Percentiles rank a stretch among this genome's conserved stretches.
Conservation (phyloP, 768 basidiomycete species). For the Mycena filopes region DNA sequence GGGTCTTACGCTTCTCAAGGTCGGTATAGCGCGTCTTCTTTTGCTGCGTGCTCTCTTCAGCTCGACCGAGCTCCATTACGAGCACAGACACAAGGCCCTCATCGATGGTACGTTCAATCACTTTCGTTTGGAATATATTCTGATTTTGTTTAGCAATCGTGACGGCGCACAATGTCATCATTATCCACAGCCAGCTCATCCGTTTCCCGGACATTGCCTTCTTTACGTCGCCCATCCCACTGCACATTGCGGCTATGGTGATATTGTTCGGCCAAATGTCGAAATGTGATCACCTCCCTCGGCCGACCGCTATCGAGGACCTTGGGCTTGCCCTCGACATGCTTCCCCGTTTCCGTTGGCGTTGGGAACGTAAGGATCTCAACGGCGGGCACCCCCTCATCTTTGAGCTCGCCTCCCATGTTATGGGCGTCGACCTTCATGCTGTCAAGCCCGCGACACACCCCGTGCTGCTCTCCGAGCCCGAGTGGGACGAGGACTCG, state of each 20-base stretch:
- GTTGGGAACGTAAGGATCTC: constrained; percentile 88
- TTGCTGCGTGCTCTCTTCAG: constrained; percentile 83
- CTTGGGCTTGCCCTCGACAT: constrained; percentile 90
- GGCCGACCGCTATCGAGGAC: constrained; percentile 78
- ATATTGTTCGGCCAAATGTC: constrained; percentile 91
- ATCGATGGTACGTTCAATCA: constrained; percentile 70
- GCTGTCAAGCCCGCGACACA: constrained; percentile 59
- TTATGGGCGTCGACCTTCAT: constrained; percentile 79
- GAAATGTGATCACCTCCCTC: constrained; percentile 72
- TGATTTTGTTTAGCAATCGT: constrained; percentile 68
- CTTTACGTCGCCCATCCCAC: constrained; percentile 88
- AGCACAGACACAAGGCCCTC: constrained; percentile 74
- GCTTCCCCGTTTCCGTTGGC: constrained; percentile 90
- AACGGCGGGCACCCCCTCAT: constrained; percentile 88
- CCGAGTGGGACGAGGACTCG: constrained; percentile 63
- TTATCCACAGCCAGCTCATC: constrained; percentile 86
- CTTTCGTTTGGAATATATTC: neutral
- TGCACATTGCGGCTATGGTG: constrained; percentile 93
- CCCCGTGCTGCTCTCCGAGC: constrained; percentile 61
- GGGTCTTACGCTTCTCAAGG: constrained; percentile 84
- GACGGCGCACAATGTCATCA: constrained; percentile 88
- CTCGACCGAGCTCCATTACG: constrained; percentile 74
- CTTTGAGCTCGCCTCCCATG: constrained; percentile 81
- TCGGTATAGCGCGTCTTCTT: constrained; percentile 83
- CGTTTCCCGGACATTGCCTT: constrained; percentile 88